Evolutionary conservation across 169 alveolate genomes (phyloP), one percentile per base, ranked within the genome.

Genomic region (Plasmodium berghei): DNA sequence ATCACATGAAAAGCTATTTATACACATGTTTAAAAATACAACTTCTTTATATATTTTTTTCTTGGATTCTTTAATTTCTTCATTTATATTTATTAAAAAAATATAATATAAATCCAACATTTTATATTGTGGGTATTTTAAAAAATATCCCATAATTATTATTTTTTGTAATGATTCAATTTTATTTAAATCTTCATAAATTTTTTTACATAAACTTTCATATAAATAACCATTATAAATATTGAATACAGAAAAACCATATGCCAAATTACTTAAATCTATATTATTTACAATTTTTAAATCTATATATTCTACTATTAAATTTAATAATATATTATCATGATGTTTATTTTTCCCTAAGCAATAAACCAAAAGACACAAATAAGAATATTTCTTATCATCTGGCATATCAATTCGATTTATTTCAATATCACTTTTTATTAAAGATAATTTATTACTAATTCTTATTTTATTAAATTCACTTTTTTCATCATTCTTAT

Each of bases 201-300:
- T 86, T 62, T 55, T 86, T 20, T 46, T 16, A 49, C 86, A 58
- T 14, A 86, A 86, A 22, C 49, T 59, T 72, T 86, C 75, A 71
- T 70, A 86, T 59, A 64, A 86, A 64, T 34, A 42, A 45, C 22
- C 16, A 24, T 58, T 72, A 86, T 86, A 86, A 71, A 58, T 48
- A 58, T 86, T 55, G 58, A 45, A 86, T 56, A 86, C 8, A 86
- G 74, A 86, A 86, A 71, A 86, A 8, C 87, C 64, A 73, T 86
- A 86, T 40, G 87, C 58, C 71, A 86, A 70, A 48, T 86, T 86
- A 64, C 91, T 86, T 71, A 86, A n/a, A 66, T 86, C 91, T 18
- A 86, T 86, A 42, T 70, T 71, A 24, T 86, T 86, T 42, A 86
- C 62, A 22, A 40, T 46, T 9, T 86, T 62, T 12, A 86, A 48